Evolutionary conservation across 2,329 filamentous ascomycete genomes (phyloP).

Genomic region (Diaporthe sp.): DNA sequence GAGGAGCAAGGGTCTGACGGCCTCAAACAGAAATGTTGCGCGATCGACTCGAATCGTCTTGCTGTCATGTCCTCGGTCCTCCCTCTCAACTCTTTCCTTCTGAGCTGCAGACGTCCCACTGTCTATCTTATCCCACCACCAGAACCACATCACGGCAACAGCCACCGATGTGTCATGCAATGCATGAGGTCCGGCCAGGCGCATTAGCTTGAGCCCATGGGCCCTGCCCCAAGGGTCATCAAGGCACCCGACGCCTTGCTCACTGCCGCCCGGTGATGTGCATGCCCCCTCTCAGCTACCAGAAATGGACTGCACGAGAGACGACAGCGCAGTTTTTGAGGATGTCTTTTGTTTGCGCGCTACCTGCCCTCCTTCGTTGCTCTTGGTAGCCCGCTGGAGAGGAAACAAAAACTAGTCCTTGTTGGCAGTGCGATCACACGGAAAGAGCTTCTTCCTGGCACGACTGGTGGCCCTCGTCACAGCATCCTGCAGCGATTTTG

Average conservation of each 20-base stretch:
- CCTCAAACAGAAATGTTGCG: slow-evolving; percentile 57
- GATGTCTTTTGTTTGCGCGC: slow-evolving; percentile 93
- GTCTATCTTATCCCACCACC: slow-evolving; percentile 47
- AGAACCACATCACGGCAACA: slow-evolving; percentile 52
- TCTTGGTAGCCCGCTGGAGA: slow-evolving; percentile 61
- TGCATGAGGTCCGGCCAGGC: slow-evolving; percentile 63
- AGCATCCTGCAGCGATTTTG: slow-evolving; percentile 44
- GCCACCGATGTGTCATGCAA: slow-evolving; percentile 57
- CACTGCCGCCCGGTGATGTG: slow-evolving; percentile 42
- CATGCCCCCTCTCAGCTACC: slow-evolving; percentile 54
- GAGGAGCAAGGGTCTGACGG: slow-evolving; percentile 53
- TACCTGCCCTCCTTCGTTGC: slow-evolving; percentile 69
- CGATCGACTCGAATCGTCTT: slow-evolving; percentile 49
- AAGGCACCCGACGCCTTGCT: slow-evolving; percentile 60
- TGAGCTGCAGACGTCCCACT: slow-evolving; percentile 39
- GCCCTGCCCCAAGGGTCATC: slow-evolving; percentile 52
- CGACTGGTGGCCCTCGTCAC: slow-evolving; percentile 37
- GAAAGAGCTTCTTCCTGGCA: slow-evolving; percentile 66
- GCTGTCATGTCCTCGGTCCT: slow-evolving; percentile 57
- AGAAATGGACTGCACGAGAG: slow-evolving; percentile 56
- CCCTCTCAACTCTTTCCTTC: slow-evolving; percentile 39
- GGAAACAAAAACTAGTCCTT: slow-evolving; percentile 96
- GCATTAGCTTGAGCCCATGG: slow-evolving; percentile 64
- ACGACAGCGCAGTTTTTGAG: slow-evolving; percentile 86
- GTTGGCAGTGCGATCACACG: slow-evolving; percentile 86